phyloP scores from a whole-genome alignment of 495 filamentous ascomycete genomes.

The Penicillium malachiteum region DNA sequence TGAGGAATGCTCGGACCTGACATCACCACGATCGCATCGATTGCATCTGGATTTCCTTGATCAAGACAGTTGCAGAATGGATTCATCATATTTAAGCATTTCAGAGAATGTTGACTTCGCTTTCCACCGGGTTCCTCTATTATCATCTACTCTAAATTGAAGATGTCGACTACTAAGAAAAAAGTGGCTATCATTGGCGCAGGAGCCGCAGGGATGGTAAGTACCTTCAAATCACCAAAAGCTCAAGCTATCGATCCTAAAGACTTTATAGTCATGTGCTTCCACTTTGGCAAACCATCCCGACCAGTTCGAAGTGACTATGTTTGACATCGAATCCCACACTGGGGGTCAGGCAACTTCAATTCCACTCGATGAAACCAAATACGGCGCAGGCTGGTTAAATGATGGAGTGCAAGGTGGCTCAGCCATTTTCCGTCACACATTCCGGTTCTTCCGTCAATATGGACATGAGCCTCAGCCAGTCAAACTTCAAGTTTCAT shows the following conservation, averaged over 20 bases:
- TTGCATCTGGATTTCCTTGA: constrained; percentile 3
- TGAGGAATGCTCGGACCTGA: constrained; percentile 14
- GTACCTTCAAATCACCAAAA: neutral
- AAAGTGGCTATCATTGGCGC: constrained; percentile 61
- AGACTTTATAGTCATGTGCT: constrained; percentile 63
- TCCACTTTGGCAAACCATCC: constrained; percentile 71
- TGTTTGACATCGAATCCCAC: constrained; percentile 66
- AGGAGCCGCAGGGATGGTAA: constrained; percentile 64
- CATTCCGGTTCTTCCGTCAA: constrained; percentile 70
- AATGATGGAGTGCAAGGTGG: constrained; percentile 87
- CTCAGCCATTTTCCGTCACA: constrained; percentile 76
- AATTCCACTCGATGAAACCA: constrained; percentile 65
- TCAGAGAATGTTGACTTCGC: too few species aligned
- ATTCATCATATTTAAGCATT: too few species aligned
- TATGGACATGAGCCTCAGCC: constrained; percentile 67
- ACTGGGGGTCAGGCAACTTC: constrained; percentile 83
- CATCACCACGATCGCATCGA: constrained; percentile 20
- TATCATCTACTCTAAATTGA: neutral
- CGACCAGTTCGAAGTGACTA: constrained; percentile 69
- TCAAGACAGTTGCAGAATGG: too few species aligned
- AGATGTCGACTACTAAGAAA: constrained; percentile 15
- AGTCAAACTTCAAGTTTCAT: constrained; percentile 76
- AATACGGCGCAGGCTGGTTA: constrained; percentile 70
- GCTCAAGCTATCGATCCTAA: neutral
- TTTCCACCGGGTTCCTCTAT: neutral